Evolutionary conservation across 495 filamentous ascomycete species (phyloP), one percentile per base, ranked within the genome.

Genomic region (Durotheca rogersii): DNA sequence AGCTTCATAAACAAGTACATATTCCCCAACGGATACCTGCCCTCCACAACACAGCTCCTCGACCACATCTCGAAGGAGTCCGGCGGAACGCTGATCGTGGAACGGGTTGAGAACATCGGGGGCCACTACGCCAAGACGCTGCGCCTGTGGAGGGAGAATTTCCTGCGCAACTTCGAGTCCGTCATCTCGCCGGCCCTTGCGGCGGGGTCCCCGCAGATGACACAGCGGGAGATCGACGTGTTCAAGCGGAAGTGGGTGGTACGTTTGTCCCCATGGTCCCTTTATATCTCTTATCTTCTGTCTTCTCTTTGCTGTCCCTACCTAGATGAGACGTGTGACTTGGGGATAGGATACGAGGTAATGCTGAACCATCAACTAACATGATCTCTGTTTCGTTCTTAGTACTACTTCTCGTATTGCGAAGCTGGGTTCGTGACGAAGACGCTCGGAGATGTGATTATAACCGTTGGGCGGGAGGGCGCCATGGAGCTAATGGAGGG

Each of bases 381-480:
- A n/a, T n/a, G n/a, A n/a, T n/a, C n/a, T n/a, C n/a, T n/a, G n/a
- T n/a, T n/a, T n/a, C n/a, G n/a, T n/a, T n/a, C n/a, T n/a, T 36
- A 85, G 71, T 88, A 88, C 55, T 89, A 88, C 60, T 88, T 88
- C 60, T 69, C 77, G 7, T 89, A 88, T 61, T 86, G 81, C 41
- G 84, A 88, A 58, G 85, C 83, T 15, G 85, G 85, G 0, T 88
- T 89, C 60, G 69, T 76, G 40, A 82, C 81, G 17, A 85, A 87
- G 64, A 82, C 82, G 5, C 66, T 89, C 36, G 83, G 83, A 1
- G 85, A 88, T 66, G 83, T 83, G 14, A 83, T 87, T 41, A 76
- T 90, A 42, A 79, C 71, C 2, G 74, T 84, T n/a, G 81, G 76
- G 2, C 73, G 84, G 31, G 84, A 86, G 60, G 84, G 84, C 1